phyloP scores from a whole-genome alignment of 2,329 filamentous ascomycete genomes.

The Botrytis squamosa region DNA sequence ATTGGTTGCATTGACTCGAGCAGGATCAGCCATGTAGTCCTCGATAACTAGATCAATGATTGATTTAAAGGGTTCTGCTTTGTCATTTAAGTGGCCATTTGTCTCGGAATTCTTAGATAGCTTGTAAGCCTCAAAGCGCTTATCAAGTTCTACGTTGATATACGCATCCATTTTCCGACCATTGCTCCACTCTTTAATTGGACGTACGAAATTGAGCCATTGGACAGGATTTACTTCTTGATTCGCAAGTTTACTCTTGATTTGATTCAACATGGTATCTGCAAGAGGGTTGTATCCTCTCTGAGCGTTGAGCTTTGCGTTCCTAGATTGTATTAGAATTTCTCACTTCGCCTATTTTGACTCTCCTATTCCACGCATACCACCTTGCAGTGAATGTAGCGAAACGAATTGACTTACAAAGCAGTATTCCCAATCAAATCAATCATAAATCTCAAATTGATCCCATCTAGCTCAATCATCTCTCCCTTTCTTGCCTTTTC shows the following conservation, averaged over 20 bases:
- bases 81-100: not conserved
- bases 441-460: slow-evolving; percentile 29
- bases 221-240: slow-evolving; percentile 26
- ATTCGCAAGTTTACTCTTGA: slow-evolving; percentile 26
- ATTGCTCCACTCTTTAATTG: slow-evolving; percentile 28
- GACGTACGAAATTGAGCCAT: slow-evolving; percentile 26
- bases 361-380: not conserved
- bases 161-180: slow-evolving; percentile 30
- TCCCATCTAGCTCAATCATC: slow-evolving; percentile 27
- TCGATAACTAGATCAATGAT: slow-evolving; percentile 30
- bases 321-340: not conserved
- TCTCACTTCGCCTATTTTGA: not conserved
- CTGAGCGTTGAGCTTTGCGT: slow-evolving; percentile 27
- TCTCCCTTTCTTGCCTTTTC: slow-evolving; percentile 26
- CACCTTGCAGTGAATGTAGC: not conserved
- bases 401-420: slow-evolving; percentile 12
- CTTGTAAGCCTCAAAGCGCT: slow-evolving; percentile 22
- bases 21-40: slow-evolving; percentile 26
- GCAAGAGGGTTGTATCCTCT: slow-evolving; percentile 28
- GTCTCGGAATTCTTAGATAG: slow-evolving; percentile 11
- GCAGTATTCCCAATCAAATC: slow-evolving; percentile 29
- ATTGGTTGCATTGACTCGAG: not conserved
- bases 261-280: slow-evolving; percentile 27
- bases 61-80: slow-evolving; percentile 18
- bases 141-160: slow-evolving; percentile 30